Conservation (phyloP, 169 alveolate species). For the Toxoplasma gondii region DNA sequence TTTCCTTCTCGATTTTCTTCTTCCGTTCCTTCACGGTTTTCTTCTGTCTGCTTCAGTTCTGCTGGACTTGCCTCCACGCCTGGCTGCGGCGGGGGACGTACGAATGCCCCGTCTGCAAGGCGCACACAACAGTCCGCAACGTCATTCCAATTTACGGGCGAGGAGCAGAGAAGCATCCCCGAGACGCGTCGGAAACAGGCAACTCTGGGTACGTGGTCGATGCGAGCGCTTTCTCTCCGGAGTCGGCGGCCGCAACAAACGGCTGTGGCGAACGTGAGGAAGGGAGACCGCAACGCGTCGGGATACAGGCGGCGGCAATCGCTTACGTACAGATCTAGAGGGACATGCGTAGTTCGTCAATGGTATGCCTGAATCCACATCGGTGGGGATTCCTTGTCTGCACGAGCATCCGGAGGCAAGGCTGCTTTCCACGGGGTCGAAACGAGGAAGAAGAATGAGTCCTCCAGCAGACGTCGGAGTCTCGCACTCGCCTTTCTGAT, state of each 20-base stretch:
- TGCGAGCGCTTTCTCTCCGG: neutral
- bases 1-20: neutral
- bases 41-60: neutral
- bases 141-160: constrained; percentile 40
- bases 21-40: neutral
- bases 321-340: too few relatives aligned
- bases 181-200: neutral
- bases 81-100: constrained; percentile 24
- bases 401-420: too few relatives aligned
- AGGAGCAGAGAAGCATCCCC: constrained; percentile 4
- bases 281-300: neutral
- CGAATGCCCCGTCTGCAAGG: constrained; percentile 34
- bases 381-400: too few relatives aligned
- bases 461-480: too few relatives aligned
- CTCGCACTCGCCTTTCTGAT: too few relatives aligned
- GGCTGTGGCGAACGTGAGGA: neutral
- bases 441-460: too few relatives aligned
- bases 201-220: neutral
- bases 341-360: too few relatives aligned
- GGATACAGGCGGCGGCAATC: neutral
- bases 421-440: too few relatives aligned
- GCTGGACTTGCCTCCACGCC: constrained; percentile 33
- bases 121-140: neutral
- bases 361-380: too few relatives aligned
- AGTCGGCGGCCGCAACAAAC: too few relatives aligned